Conservation (phyloP, 2,329 filamentous ascomycete species). For the Daldinia sp. region DNA sequence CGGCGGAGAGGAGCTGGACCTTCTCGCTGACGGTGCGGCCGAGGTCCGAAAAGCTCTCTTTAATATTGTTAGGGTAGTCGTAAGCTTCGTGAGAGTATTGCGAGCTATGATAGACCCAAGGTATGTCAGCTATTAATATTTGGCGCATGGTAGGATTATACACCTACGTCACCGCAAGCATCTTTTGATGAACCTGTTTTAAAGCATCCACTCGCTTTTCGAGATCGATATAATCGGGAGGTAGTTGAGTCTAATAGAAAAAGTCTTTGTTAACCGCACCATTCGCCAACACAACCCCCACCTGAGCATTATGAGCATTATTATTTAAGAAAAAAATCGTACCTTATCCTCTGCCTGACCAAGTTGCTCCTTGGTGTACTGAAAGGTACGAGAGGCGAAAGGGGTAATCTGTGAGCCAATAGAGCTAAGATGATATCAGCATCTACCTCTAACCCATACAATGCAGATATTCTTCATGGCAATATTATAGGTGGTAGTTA, state of each 20-base stretch:
- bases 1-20: slow-evolving; percentile 87
- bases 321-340: slow-evolving; percentile 20
- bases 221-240: slow-evolving; percentile 96
- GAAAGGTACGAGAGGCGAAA: slow-evolving; percentile 92
- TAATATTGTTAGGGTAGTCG: slow-evolving; percentile 97
- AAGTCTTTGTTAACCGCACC: neutral
- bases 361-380: slow-evolving; percentile 98
- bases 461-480: slow-evolving; percentile 34
- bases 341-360: slow-evolving; percentile 96
- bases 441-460: slow-evolving; percentile 28
- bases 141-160: slow-evolving; percentile 12
- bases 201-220: slow-evolving; percentile 98
- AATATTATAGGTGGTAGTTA: slow-evolving; percentile 7
- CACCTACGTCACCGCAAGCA: slow-evolving; percentile 93
- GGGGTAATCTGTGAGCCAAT: slow-evolving; percentile 87
- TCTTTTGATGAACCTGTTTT: slow-evolving; percentile 96
- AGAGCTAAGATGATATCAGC: slow-evolving; percentile 56
- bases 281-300: slow-evolving; percentile 18
- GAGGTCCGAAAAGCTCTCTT: slow-evolving; percentile 96
- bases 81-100: slow-evolving; percentile 91
- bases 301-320: neutral
- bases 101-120: slow-evolving; percentile 66
- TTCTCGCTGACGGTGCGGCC: slow-evolving; percentile 97
- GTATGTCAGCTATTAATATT: slow-evolving; percentile 30
- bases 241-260: slow-evolving; percentile 82